Percentiles rank a stretch among this genome's conserved stretches.
phyloP scores from a whole-genome alignment of 192 early-diverging fungal species.

The Allomyces macrogynus region DNA sequence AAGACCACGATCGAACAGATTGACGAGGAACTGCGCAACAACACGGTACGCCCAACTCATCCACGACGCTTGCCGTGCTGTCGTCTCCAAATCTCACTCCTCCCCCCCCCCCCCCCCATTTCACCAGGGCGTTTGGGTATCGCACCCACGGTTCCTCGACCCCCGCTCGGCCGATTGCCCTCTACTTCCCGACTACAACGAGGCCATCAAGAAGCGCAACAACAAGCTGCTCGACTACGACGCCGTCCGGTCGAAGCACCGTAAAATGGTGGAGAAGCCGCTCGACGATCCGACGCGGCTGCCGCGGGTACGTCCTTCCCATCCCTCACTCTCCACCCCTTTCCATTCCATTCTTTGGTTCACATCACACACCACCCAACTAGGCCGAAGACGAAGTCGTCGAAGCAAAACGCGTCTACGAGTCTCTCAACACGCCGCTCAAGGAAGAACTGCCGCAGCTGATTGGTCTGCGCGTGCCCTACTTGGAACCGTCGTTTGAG shows the following conservation, averaged over 20 bases:
- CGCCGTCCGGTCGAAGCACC: constrained; percentile 38
- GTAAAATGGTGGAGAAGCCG: constrained; percentile 66
- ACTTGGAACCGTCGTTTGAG: constrained; percentile 88
- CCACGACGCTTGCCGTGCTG: not conserved
- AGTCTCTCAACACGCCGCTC: constrained; percentile 59
- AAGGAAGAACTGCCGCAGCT: constrained; percentile 75
- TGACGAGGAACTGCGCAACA: constrained; percentile 45
- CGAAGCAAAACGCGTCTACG: constrained; percentile 53
- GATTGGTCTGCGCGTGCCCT: constrained; percentile 67
- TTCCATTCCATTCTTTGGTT: not conserved
- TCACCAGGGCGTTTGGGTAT: constrained; percentile 55
- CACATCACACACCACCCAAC: not conserved
- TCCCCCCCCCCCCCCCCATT: not conserved
- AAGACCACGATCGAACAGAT: constrained; percentile 58
- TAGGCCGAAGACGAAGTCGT: constrained; percentile 68
- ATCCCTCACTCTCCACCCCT: not conserved
- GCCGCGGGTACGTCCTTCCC: constrained; percentile 22
- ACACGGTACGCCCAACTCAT: not conserved
- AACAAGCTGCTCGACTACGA: constrained; percentile 86
- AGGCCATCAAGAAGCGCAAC: constrained; percentile 70
- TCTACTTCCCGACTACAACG: constrained; percentile 80
- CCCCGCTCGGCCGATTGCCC: constrained; percentile 71
- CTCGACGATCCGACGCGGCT: constrained; percentile 44
- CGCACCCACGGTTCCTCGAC: constrained; percentile 67
- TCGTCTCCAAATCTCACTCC: not conserved